Percentiles rank a stretch among this genome's conserved stretches.
phyloP scores from a whole-genome alignment of 1,284 basidiomycete species.

The Jaminaea rosea region DNA sequence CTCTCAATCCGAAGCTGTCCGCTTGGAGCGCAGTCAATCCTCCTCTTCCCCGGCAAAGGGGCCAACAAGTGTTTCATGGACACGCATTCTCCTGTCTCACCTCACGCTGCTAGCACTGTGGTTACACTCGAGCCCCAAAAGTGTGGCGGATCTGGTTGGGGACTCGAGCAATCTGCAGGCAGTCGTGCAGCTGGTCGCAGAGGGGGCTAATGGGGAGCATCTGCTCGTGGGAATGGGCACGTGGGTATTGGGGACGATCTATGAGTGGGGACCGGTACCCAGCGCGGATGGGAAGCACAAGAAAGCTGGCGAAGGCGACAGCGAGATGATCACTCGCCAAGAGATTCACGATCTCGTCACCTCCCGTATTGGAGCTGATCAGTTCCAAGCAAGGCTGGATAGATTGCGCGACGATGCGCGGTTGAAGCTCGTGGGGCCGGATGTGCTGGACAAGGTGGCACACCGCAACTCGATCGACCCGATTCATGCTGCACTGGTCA shows the following conservation, averaged over 20 bases:
- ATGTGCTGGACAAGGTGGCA: conserved; percentile 51
- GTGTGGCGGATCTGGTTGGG: conserved; percentile 79
- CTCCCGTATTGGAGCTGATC: conserved; percentile 71
- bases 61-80: conserved; percentile 54
- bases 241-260: conserved; percentile 83
- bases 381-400: conserved; percentile 75
- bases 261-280: conserved; percentile 48
- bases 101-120: conserved; percentile 74
- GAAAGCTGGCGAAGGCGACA: neutral
- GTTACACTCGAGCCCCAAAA: conserved; percentile 90
- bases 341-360: conserved; percentile 62
- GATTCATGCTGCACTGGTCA: conserved; percentile 12
- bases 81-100: conserved; percentile 76
- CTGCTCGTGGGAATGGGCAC: conserved; percentile 83
- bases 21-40: conserved; percentile 28
- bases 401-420: conserved; percentile 80
- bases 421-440: conserved; percentile 79
- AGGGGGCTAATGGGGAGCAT: conserved; percentile 70
- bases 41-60: conserved; percentile 17
- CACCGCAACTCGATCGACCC: conserved; percentile 17
- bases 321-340: conserved; percentile 17
- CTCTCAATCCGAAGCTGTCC: conserved; percentile 49
- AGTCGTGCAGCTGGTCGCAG: conserved; percentile 79
- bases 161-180: conserved; percentile 72
- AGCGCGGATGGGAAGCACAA: neutral